Base-by-base conservation (phyloP, 331 rosid genomes). In the Pyrus hybrid region DNA sequence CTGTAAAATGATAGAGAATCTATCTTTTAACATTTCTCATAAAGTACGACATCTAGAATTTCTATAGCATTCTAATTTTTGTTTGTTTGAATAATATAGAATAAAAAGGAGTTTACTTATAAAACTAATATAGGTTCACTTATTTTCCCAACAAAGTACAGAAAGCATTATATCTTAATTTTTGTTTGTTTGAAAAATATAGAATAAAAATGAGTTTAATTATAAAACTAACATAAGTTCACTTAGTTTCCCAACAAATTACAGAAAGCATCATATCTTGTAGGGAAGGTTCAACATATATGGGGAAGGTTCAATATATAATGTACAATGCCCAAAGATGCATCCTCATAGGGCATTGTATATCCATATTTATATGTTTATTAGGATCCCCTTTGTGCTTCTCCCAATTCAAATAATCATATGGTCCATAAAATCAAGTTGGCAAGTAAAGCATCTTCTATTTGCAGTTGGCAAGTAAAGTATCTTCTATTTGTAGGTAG, bases 281-380 rank as follows among this genome's bases (percentile, higher is more conserved):
- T 35, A 35, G 74, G 80, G 70, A 67, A 43, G 79, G 56, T n/a
- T n/a, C n/a, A n/a, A n/a, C n/a, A n/a, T n/a, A n/a, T 83, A 32
- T 71, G 20, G 87, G 82, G 79, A 84, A 80, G 83, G 82, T 88
- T 82, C 88, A 84, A 12, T 76, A 84, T 76, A 84, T 37, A 64
- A 64, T 56, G 47, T 37, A 51, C 78, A 56, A 43, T 30, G 70
- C 79, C 82, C 84, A 72, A 56, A 76, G 67, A 83, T 69, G 84
- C 88, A 86, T 78, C 88, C 76, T 69, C 80, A 51, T 70, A 37
- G 80, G 85, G 71, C 28, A 77, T 25, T 73, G 83, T 71, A 70
- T 61, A 33, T 13, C 51, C 73, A 68, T 79, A 80, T 32, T 2
- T 64, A 30, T 51, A 3, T 12, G 71, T 32, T 45, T 20, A 63